Evolutionary conservation across 78 protist species (phyloP), one percentile per base, ranked within the genome.

Genomic region (Ministeria vibrans): DNA sequence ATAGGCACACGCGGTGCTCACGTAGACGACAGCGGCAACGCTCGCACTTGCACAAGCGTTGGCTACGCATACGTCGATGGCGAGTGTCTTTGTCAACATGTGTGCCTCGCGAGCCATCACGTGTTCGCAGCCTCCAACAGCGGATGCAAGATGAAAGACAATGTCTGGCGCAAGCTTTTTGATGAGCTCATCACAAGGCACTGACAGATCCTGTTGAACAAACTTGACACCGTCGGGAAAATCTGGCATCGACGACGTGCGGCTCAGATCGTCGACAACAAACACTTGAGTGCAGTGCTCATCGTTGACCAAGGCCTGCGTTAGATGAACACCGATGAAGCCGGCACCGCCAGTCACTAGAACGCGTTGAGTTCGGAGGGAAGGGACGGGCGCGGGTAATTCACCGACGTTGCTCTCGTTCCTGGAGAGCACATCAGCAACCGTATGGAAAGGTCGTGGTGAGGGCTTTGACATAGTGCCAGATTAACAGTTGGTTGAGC

Each of bases 1-100:
- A 82, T 92, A 92, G 69, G 88, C 85, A 82, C 96, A 92, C 25
- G 96, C 96, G 34, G 86, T 68, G 18, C 94, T 91, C 15, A 92
- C 71, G 72, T 82, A 91, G 55, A 86, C 86, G 75, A 82, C 87
- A 15, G 11, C 53, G 69, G 80, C 80, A 43, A 77, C 85, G 64
- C 61, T 44, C n/a, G n/a, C n/a, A n/a, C n/a, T n/a, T n/a, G n/a
- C n/a, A n/a, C n/a, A n/a, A 62, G 39, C 68, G 34, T 80, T 77
- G 72, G 66, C 72, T n/a, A 0, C 39, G 41, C 93, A 74, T 2
- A 88, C 89, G 32, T 92, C 93, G 80, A 90, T 93, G 68, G 75
- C 77, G 79, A 89, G 62, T 69, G 87, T 87, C 77, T 81, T 66
- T n/a, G 62, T 23, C 75, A 89, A 82, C 93, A 89, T 92, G 74